Base-by-base conservation (phyloP, 441 rosid genomes). In the Bocquillonia castaneifolia region DNA sequence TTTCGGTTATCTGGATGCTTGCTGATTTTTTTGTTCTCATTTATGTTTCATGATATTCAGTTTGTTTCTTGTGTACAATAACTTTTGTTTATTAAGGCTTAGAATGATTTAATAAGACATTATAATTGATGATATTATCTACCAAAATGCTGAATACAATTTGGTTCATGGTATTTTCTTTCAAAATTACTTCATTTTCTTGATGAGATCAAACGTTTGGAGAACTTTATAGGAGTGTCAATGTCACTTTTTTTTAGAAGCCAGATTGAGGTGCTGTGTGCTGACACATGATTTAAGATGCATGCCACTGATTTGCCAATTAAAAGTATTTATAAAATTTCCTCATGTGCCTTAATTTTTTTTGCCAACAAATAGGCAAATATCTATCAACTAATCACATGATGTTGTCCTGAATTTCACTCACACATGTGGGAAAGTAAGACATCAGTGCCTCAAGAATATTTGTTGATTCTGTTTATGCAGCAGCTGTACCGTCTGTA, bases 101-200 rank as follows among this genome's bases (percentile, higher is more conserved):
- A 28, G 40, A 60, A 22, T 23, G 15, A 53, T 53, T 40, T 36
- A 29, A 34, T 39, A 9, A 55, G 40, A 31, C 42, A 17, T 18
- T 18, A 3, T 57, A 8, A 32, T 57, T 31, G 40, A 57, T 36
- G 3, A 7, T 34, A 34, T 34, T 34, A 7, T 7, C 2, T 50
- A 2, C 54, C 2, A 23, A 50, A 50, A 50, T 50, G 54, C 45
- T 59, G 31, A 37, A 10, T 37, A 44, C n/a, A n/a, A n/a, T n/a
- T n/a, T n/a, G n/a, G n/a, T n/a, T n/a, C n/a, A 36, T 37, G 17
- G 14, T 3, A 3, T 36, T n/a, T n/a, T 36, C 1, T 57, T 3
- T 57, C 13, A 20, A 29, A 53, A n/a, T n/a, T n/a, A n/a, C n/a
- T 67, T 44, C 63, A 40, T 67, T 23, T n/a, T 50, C 32, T 9